Conservation (phyloP, 2,329 filamentous ascomycete genomes). For the Botryotinia calthae region DNA sequence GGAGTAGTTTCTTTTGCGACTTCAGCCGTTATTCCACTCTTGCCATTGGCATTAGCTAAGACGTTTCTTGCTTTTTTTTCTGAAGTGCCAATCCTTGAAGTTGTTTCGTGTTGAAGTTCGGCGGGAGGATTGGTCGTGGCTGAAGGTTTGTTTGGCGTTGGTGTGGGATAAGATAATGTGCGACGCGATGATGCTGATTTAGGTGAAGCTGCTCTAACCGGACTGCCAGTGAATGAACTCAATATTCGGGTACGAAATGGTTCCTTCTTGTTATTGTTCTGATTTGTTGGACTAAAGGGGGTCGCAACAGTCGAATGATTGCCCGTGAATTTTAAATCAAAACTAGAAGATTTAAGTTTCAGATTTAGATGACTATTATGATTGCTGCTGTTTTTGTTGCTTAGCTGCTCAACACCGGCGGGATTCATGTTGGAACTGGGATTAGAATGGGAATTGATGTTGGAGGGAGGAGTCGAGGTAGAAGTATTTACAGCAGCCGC, state of each 20-base stretch:
- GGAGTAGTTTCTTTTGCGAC: constrained; percentile 29
- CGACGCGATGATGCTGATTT: constrained; percentile 18
- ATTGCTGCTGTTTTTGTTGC: not conserved
- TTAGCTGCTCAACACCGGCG: not conserved
- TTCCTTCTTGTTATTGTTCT: constrained; percentile 13
- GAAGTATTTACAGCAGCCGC: not conserved
- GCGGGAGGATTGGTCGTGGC: not conserved
- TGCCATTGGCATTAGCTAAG: constrained; percentile 19
- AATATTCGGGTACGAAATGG: constrained; percentile 16
- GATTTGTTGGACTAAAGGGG: constrained; percentile 19
- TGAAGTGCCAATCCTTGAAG: not conserved
- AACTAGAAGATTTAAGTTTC: constrained; percentile 22
- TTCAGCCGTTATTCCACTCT: constrained; percentile 23
- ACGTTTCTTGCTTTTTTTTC: constrained; percentile 21
- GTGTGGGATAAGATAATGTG: constrained; percentile 21
- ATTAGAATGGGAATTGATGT: too few species aligned
- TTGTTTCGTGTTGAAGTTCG: constrained; percentile 12
- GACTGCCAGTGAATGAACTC: constrained; percentile 16
- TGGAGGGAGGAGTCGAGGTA: too few species aligned
- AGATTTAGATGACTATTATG: constrained; percentile 15
- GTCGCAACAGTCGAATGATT: constrained; percentile 18
- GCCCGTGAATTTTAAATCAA: constrained; percentile 21
- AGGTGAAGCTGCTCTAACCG: constrained; percentile 9
- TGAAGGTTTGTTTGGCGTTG: constrained; percentile 5
- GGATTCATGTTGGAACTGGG: not conserved